A percentile compares a stretch with the other conserved stretches of the same genome.
phyloP scores from a whole-genome alignment of 169 alveolate genomes.

The Fabrea salina region DNA sequence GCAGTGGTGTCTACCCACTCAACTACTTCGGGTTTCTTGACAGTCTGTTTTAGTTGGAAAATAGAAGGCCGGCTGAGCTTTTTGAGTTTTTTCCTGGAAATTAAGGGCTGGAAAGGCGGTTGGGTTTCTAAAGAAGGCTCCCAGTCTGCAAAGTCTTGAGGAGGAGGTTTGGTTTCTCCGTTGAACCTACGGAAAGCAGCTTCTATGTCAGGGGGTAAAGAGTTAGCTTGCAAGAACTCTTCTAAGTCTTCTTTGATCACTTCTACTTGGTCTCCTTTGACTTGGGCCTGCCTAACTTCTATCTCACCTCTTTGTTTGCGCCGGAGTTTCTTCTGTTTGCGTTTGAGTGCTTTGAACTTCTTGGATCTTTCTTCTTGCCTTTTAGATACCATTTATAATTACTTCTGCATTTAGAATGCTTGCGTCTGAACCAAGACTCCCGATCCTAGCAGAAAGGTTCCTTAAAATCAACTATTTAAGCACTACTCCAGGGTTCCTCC shows the following conservation, averaged over 20 bases:
- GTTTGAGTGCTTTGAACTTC: background rate
- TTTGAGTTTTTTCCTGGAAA: constrained; percentile 13
- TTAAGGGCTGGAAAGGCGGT: background rate
- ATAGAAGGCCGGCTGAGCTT: constrained; percentile 12
- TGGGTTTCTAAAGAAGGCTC: background rate
- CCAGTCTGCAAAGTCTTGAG: background rate
- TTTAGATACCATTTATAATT: constrained; percentile 28
- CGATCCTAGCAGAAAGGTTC: no score
- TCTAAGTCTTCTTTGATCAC: background rate
- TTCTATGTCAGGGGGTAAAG: background rate
- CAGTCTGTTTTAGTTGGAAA: background rate
- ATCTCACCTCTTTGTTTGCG: background rate
- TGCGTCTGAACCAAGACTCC: no score
- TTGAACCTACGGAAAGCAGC: background rate
- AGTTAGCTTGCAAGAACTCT: background rate
- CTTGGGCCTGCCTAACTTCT: background rate
- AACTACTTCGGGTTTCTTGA: constrained; percentile 78
- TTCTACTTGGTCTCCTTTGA: background rate
- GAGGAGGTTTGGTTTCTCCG: background rate
- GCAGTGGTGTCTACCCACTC: constrained; percentile 96
- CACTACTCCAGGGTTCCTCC: no score
- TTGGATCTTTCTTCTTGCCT: constrained; percentile 20
- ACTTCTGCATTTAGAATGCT: no score
- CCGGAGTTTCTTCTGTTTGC: background rate
- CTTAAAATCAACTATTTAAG: no score